Evolutionary conservation across 768 basidiomycete genomes (phyloP).

Genomic region (Phlebiopsis gigantea): DNA sequence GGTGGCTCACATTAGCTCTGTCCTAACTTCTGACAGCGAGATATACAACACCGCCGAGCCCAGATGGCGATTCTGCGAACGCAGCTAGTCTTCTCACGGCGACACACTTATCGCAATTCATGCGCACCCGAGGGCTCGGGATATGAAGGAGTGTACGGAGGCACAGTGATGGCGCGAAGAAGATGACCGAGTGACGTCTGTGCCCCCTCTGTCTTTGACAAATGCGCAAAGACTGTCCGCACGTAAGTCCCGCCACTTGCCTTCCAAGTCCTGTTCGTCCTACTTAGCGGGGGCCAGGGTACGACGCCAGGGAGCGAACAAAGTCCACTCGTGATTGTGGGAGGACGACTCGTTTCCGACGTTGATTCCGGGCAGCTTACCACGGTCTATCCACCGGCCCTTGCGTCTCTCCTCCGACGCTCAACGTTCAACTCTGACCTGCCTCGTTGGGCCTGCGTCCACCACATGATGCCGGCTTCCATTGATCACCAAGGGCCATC

Average conservation of each 20-base stretch:
- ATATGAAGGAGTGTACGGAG: slow-evolving; percentile 4
- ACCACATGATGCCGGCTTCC: not conserved
- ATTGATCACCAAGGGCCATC: not conserved
- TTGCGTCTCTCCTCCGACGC: not conserved
- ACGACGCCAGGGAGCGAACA: not conserved
- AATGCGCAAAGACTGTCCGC: not conserved
- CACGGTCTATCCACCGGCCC: slow-evolving; percentile 4
- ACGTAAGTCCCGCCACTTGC: slow-evolving; percentile 3
- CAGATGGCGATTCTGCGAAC: too few species aligned
- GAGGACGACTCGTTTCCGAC: not conserved
- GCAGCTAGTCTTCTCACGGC: too few species aligned
- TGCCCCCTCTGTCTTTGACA: not conserved
- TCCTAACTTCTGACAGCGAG: too few species aligned
- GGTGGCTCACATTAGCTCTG: too few species aligned
- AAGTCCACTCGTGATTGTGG: not conserved
- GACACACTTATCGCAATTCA: not conserved
- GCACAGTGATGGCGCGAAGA: not conserved
- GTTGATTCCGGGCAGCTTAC: not conserved
- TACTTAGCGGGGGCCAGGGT: not conserved
- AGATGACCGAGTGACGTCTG: not conserved
- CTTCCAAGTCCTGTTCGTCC: not conserved
- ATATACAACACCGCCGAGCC: too few species aligned
- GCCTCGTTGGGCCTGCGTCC: not conserved
- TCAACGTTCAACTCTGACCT: not conserved
- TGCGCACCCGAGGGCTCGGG: not conserved